These are phyloP conservation scores for Phytophthora foliorum DNA, from an alignment of 352 stramenopile species.

Conservation along the genomic window DNA sequence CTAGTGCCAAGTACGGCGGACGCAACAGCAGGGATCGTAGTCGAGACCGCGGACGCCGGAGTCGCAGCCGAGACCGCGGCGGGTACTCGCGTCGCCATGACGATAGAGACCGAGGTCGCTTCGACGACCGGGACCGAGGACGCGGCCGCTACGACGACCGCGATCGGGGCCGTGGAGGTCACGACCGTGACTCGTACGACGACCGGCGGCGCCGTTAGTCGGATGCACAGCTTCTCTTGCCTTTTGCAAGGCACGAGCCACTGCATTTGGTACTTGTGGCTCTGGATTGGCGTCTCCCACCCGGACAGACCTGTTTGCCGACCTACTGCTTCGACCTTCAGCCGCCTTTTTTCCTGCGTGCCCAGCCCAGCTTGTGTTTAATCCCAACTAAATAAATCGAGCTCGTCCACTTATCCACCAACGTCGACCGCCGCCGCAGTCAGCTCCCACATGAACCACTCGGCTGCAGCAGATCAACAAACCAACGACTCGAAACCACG, in stretches of 20 bases:
- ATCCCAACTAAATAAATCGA: slow-evolving; percentile 74
- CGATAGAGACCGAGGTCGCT: slow-evolving; percentile 52
- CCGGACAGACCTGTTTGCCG: slow-evolving; percentile 12
- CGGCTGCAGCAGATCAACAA: slow-evolving; percentile 33
- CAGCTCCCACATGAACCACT: slow-evolving; percentile 12
- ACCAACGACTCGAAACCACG: slow-evolving; percentile 21
- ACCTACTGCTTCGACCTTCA: slow-evolving; percentile 23
- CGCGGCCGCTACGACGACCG: slow-evolving; percentile 63
- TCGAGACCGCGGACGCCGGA: slow-evolving; percentile 54
- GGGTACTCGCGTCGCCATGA: slow-evolving; percentile 55
- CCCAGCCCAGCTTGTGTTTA: slow-evolving; percentile 64
- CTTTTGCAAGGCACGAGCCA: slow-evolving; percentile 6
- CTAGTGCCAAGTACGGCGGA: slow-evolving; percentile 79
- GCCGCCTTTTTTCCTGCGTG: slow-evolving; percentile 39
- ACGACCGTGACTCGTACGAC: slow-evolving; percentile 56
- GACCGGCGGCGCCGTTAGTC: slow-evolving; percentile 52
- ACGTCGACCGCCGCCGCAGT: slow-evolving; percentile 37
- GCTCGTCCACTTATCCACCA: slow-evolving; percentile 56
- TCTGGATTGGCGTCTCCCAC: slow-evolving; percentile 24
- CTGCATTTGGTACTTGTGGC: slow-evolving; percentile 31
- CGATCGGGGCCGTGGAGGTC: slow-evolving; percentile 56
- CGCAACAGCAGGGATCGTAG: slow-evolving; percentile 55
- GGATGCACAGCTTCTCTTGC: background rate
- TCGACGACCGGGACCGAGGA: slow-evolving; percentile 62
- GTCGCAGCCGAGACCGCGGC: slow-evolving; percentile 56